Evolutionary conservation across 495 filamentous ascomycete genomes (phyloP).

Genomic region (Tirmania nivea): DNA sequence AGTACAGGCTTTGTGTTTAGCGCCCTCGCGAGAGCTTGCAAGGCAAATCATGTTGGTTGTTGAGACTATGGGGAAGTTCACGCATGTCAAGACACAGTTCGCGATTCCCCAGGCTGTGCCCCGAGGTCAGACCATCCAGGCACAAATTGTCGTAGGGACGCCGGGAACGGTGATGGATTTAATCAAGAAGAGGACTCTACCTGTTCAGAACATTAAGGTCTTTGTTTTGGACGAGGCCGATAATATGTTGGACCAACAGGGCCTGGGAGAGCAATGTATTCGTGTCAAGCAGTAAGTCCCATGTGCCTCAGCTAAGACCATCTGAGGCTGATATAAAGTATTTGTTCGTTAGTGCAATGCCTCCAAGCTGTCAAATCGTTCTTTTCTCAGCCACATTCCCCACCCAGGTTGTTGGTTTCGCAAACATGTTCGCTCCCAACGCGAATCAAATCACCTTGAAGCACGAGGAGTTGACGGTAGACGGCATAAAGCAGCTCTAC

Average conservation of each 20-base stretch:
- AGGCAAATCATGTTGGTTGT: slow-evolving; percentile 82
- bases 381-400: slow-evolving; percentile 97
- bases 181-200: slow-evolving; percentile 47
- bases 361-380: slow-evolving; percentile 45
- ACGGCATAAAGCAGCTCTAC: slow-evolving; percentile 91
- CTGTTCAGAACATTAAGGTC: slow-evolving; percentile 42
- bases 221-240: slow-evolving; percentile 86
- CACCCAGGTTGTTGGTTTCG: slow-evolving; percentile 56
- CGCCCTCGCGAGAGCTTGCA: slow-evolving; percentile 83
- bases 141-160: slow-evolving; percentile 72
- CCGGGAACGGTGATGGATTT: slow-evolving; percentile 83
- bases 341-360: neutral
- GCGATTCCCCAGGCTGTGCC: slow-evolving; percentile 58
- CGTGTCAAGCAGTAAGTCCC: slow-evolving; percentile 57
- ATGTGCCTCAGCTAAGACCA: neutral
- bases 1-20: slow-evolving; percentile 76
- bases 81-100: slow-evolving; percentile 46
- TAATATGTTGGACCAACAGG: slow-evolving; percentile 89
- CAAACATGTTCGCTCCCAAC: slow-evolving; percentile 53
- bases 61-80: slow-evolving; percentile 57
- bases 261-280: slow-evolving; percentile 80
- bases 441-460: slow-evolving; percentile 75
- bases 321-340: neutral
- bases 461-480: slow-evolving; percentile 79
- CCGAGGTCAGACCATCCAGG: slow-evolving; percentile 37